Conservation (phyloP, 1,284 basidiomycete genomes). For the Cutaneotrichosporon cutaneum region DNA sequence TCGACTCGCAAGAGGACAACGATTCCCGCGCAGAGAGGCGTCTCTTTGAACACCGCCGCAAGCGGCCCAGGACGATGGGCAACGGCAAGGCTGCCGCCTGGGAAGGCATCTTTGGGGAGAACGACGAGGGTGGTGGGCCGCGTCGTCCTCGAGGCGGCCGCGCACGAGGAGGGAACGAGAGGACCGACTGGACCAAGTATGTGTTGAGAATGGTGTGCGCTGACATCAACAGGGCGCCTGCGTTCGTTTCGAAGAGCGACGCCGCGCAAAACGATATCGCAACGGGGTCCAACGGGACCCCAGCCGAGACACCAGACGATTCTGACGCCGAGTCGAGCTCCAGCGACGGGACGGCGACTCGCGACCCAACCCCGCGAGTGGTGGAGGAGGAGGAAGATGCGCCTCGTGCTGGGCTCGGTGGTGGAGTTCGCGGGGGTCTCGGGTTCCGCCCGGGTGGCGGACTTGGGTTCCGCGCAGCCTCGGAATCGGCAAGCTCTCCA, state of each 20-base stretch:
- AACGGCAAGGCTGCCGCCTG: conserved; percentile 71
- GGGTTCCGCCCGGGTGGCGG: background rate
- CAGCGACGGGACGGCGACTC: background rate
- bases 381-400: conserved; percentile 10
- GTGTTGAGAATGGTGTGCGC: conserved; percentile 15
- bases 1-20: conserved; percentile 60
- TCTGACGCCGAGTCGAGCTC: conserved; percentile 10
- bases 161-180: conserved; percentile 54
- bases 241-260: conserved; percentile 55
- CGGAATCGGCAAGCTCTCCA: background rate
- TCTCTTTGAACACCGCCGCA: conserved; percentile 71
- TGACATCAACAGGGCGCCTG: conserved; percentile 59
- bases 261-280: conserved; percentile 19
- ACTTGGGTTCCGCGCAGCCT: background rate
- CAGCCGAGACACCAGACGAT: background rate
- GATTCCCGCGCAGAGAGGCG: conserved; percentile 73
- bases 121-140: conserved; percentile 57
- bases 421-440: background rate
- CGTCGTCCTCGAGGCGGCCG: conserved; percentile 23
- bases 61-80: conserved; percentile 62
- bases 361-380: conserved; percentile 30
- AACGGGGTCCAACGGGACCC: conserved; percentile 20
- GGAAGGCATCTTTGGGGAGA: conserved; percentile 78
- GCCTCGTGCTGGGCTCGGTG: background rate
- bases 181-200: conserved; percentile 65